phyloP scores from a whole-genome alignment of 345 rosid species.

The Trapa bicornis region DNA sequence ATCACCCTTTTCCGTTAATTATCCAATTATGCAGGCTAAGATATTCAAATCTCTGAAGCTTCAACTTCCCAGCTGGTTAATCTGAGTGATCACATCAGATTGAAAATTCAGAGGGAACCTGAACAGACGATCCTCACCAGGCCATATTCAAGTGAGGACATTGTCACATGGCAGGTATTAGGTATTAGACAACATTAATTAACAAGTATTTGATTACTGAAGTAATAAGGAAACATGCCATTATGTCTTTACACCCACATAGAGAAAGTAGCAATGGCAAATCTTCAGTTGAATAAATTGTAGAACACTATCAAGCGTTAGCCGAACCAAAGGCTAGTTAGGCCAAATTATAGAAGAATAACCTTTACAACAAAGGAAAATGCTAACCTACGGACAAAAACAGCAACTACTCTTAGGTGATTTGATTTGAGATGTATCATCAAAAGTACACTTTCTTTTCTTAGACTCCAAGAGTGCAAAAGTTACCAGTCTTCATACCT shows the following conservation, averaged over 20 bases:
- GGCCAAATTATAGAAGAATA: background rate
- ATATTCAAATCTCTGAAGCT: no score
- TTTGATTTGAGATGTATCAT: background rate
- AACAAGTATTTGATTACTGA: no score
- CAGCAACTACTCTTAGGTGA: background rate
- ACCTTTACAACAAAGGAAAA: conserved; percentile 1
- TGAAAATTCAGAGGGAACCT: background rate
- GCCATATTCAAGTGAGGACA: background rate
- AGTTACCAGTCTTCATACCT: background rate
- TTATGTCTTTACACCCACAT: no score
- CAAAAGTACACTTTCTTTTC: background rate
- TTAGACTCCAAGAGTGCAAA: background rate
- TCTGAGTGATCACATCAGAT: no score
- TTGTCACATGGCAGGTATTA: conserved; percentile 1
- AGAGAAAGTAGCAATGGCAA: no score
- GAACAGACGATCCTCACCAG: background rate
- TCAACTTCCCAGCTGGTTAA: no score
- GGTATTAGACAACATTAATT: background rate
- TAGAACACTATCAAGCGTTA: no score
- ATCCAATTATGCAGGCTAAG: no score
- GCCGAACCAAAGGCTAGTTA: background rate
- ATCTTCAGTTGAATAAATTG: no score
- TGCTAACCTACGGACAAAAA: background rate
- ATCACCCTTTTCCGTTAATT: no score
- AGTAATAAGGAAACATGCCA: no score